These are phyloP conservation scores for Podospora sp. DNA, from an alignment of 495 filamentous ascomycete species.

Conservation along the genomic window DNA sequence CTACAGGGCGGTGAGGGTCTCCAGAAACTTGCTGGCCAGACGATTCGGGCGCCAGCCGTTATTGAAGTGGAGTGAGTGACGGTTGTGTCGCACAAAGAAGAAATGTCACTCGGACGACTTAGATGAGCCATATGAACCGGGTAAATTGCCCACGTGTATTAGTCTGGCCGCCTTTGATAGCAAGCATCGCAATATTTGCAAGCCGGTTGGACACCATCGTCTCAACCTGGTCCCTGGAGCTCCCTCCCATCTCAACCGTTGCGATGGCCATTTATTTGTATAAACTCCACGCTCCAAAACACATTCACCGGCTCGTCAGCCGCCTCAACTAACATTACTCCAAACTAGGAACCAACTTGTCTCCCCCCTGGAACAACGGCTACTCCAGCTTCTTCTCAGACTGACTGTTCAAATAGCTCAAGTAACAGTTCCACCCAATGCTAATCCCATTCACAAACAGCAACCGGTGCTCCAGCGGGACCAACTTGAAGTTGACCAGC, in stretches of 20 bases:
- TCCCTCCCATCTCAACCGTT: background rate
- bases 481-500: slow-evolving; percentile 84
- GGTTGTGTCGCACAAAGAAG: background rate
- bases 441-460: slow-evolving; percentile 84
- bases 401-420: slow-evolving; percentile 77
- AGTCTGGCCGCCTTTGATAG: slow-evolving; percentile 1
- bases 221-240: background rate
- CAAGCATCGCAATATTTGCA: slow-evolving; percentile 7
- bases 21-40: slow-evolving; percentile 70
- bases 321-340: background rate
- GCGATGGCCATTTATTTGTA: background rate
- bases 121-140: background rate
- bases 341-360: background rate
- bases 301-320: background rate
- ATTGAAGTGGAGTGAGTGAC: slow-evolving; percentile 67
- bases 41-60: slow-evolving; percentile 74
- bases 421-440: slow-evolving; percentile 93
- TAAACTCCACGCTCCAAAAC: background rate
- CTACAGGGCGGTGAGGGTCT: slow-evolving; percentile 86
- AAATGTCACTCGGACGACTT: background rate
- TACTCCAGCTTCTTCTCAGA: background rate
- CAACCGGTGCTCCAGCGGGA: slow-evolving; percentile 83
- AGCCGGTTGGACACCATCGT: background rate
- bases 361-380: background rate
- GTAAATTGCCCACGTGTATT: background rate